Percentiles rank a stretch among this genome's conserved stretches.
These are phyloP conservation scores for Asclepias syriaca DNA, from an alignment of 257 asterid genomes.

Conservation along the genomic window DNA sequence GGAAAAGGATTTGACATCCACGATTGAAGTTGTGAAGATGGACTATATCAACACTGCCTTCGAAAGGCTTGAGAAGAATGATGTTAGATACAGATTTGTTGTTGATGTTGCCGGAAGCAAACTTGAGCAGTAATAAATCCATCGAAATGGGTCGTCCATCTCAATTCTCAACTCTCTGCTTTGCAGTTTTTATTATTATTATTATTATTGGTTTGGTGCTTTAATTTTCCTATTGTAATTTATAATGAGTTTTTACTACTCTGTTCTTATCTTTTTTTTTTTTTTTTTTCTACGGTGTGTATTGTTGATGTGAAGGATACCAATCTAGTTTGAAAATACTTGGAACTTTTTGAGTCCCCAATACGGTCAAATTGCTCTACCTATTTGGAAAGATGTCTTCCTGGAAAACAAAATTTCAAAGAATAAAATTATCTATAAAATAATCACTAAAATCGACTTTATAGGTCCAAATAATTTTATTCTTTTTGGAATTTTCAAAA, in stretches of 20 bases:
- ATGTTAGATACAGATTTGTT: constrained; percentile 83
- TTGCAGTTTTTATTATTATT: neutral
- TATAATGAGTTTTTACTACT: too few relatives aligned
- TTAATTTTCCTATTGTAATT: neutral
- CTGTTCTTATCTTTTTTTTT: neutral
- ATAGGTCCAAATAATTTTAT: too few relatives aligned
- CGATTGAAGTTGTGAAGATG: constrained; percentile 80
- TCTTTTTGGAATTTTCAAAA: too few relatives aligned
- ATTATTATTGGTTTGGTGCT: neutral
- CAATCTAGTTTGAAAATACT: neutral
- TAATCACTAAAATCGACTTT: too few relatives aligned
- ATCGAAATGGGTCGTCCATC: neutral
- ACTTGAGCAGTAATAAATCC: constrained; percentile 27
- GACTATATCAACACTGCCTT: constrained; percentile 78
- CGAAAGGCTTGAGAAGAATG: constrained; percentile 86
- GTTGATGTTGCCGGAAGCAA: constrained; percentile 91
- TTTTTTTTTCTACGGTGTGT: neutral
- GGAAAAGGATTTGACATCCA: constrained; percentile 60
- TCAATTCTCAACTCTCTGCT: neutral
- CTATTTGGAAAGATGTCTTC: too few relatives aligned
- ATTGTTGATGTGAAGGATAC: neutral
- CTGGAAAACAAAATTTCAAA: too few relatives aligned
- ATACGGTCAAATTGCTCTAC: too few relatives aligned
- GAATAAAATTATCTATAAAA: too few relatives aligned
- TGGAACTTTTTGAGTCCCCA: too few relatives aligned